Conservation (phyloP, 352 stramenopile species). For the Globisporangium perplexum region DNA sequence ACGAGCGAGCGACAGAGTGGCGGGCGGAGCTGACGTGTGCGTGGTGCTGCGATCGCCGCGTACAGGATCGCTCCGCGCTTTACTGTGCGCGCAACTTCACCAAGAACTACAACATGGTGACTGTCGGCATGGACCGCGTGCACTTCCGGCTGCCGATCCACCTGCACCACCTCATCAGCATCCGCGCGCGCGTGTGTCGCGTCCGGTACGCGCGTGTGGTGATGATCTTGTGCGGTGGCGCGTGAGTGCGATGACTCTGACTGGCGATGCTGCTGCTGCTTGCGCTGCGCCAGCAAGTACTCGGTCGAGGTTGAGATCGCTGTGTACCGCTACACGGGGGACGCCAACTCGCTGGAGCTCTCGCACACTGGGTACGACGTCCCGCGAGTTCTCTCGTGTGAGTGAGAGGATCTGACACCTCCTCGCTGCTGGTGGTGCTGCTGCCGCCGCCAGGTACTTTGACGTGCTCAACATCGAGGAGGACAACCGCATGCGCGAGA, state of each 20-base stretch:
- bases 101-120: conserved; percentile 73
- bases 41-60: too few relatives aligned
- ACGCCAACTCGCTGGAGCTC: conserved; percentile 15
- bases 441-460: conserved; percentile 39
- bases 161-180: conserved; percentile 46
- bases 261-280: not conserved
- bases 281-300: conserved; percentile 19
- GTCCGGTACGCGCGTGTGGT: conserved; percentile 36
- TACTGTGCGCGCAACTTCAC: conserved; percentile 70
- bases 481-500: conserved; percentile 24
- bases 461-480: conserved; percentile 35
- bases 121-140: conserved; percentile 70
- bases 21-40: not conserved
- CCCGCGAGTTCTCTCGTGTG: too few relatives aligned
- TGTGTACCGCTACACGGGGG: conserved; percentile 21
- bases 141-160: conserved; percentile 66
- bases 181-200: conserved; percentile 54
- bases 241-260: not conserved
- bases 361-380: conserved; percentile 22
- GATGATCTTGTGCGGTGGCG: too few relatives aligned
- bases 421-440: too few relatives aligned
- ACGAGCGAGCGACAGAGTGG: too few relatives aligned
- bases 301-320: conserved; percentile 32
- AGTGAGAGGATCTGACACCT: too few relatives aligned
- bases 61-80: conserved; percentile 49